Evolutionary conservation across 441 rosid genomes (phyloP).

Genomic region (Populus hybrid): DNA sequence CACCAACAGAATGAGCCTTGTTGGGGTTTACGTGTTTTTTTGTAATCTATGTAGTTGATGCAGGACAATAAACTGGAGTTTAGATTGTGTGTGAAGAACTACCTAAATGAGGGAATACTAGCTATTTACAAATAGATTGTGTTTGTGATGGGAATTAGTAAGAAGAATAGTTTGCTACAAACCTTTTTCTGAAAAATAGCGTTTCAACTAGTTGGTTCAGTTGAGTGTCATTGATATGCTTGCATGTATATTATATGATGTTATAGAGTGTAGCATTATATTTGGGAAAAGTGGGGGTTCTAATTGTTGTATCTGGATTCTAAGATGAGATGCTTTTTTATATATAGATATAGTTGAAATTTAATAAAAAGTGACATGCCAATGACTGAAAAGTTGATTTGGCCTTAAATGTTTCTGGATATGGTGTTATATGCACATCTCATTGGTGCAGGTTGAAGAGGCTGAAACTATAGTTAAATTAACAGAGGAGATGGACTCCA

Average conservation of each 20-base stretch:
- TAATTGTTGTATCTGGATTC: too few relatives aligned
- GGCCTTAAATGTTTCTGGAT: conserved; percentile 1
- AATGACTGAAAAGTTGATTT: not conserved
- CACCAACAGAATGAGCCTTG: not conserved
- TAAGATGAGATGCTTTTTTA: too few relatives aligned
- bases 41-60: not conserved
- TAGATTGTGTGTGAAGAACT: not conserved
- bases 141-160: not conserved
- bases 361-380: not conserved
- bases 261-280: too few relatives aligned
- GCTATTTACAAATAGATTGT: not conserved
- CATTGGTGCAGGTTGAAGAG: conserved; percentile 70
- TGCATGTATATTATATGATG: not conserved
- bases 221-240: not conserved
- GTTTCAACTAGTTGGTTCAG: not conserved
- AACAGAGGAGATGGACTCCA: conserved; percentile 92
- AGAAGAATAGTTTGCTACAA: not conserved
- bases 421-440: not conserved
- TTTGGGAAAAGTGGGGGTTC: too few relatives aligned
- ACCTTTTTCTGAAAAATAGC: not conserved
- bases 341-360: too few relatives aligned
- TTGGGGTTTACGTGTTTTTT: not conserved
- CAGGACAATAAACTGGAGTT: conserved; percentile 29
- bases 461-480: conserved; percentile 76
- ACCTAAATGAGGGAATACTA: not conserved